Evolutionary conservation across 192 early-diverging fungal genomes (phyloP).

Genomic region (Backusella australiensis): DNA sequence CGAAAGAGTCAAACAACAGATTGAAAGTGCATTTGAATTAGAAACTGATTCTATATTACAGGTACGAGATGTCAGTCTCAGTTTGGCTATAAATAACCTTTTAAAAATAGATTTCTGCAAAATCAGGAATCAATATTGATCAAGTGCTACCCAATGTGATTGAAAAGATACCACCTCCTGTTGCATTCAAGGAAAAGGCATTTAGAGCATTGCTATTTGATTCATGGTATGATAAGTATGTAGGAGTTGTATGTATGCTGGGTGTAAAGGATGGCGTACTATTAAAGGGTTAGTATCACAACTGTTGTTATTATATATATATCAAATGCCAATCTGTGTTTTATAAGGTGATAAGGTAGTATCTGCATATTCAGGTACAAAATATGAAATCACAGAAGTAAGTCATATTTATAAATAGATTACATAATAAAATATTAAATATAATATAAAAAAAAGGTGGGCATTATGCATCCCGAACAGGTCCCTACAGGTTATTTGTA

Average conservation of each 20-base stretch:
- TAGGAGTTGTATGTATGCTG: conserved; percentile 94
- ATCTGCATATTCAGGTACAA: conserved; percentile 70
- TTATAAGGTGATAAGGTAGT: conserved; percentile 74
- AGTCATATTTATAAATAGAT: background rate
- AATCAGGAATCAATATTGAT: conserved; percentile 74
- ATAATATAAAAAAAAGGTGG: conserved; percentile 44
- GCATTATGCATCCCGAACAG: conserved; percentile 95
- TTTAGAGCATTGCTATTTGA: conserved; percentile 94
- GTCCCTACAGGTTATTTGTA: conserved; percentile 60
- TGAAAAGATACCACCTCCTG: conserved; percentile 72
- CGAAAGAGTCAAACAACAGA: conserved; percentile 71
- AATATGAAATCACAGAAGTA: conserved; percentile 83
- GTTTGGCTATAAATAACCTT: background rate
- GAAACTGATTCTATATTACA: conserved; percentile 54
- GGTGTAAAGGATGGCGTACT: conserved; percentile 84
- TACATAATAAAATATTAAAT: background rate
- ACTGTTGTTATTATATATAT: background rate
- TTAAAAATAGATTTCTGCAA: conserved; percentile 76
- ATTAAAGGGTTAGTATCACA: conserved; percentile 53
- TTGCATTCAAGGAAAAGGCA: conserved; percentile 58
- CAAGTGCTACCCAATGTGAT: conserved; percentile 77
- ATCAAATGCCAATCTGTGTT: too few relatives aligned
- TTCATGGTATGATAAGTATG: conserved; percentile 97
- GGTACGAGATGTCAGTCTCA: conserved; percentile 12
- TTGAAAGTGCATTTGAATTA: conserved; percentile 87